These are phyloP conservation scores for Scheffersomyces lignicola DNA, from an alignment of 1,139 yeast genomes.

Conservation along the genomic window DNA sequence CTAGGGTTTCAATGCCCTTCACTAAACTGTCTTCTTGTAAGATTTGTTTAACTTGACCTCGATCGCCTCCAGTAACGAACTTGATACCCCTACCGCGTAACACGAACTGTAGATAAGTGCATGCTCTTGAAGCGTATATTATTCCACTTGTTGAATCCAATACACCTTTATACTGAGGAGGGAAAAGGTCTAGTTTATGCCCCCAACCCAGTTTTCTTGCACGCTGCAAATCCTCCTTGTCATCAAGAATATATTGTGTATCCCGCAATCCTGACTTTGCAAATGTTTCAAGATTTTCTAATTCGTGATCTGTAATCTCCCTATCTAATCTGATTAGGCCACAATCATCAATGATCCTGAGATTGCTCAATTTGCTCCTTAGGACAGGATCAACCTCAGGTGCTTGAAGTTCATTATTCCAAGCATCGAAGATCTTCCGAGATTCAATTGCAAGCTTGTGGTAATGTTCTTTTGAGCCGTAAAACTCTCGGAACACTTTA, in stretches of 20 bases:
- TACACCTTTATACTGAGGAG: slow-evolving; percentile 18
- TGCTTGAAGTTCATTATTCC: slow-evolving; percentile 20
- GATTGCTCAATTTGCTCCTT: slow-evolving; percentile 17
- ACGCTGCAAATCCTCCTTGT: slow-evolving; percentile 22
- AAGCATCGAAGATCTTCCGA: slow-evolving; percentile 26
- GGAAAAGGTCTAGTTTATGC: slow-evolving; percentile 19
- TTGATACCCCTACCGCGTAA: slow-evolving; percentile 28
- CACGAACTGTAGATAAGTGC: slow-evolving; percentile 23
- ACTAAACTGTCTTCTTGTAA: slow-evolving; percentile 11
- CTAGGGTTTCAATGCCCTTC: slow-evolving; percentile 29
- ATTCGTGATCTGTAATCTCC: slow-evolving; percentile 20
- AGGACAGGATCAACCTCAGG: slow-evolving; percentile 14
- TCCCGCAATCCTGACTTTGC: slow-evolving; percentile 24
- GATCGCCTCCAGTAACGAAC: slow-evolving; percentile 22
- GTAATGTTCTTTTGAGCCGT: slow-evolving; percentile 35
- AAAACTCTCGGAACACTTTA: slow-evolving; percentile 38
- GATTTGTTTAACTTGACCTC: slow-evolving; percentile 20
- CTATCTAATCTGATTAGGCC: slow-evolving; percentile 13
- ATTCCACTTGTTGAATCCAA: slow-evolving; percentile 38
- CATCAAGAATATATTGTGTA: slow-evolving; percentile 27
- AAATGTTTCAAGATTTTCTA: slow-evolving; percentile 21
- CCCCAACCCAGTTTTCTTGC: slow-evolving; percentile 23
- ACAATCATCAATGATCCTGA: slow-evolving; percentile 7
- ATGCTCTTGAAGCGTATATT: slow-evolving; percentile 34
- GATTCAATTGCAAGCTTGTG: slow-evolving; percentile 37